phyloP scores from a whole-genome alignment of 306 rosid species.

The Canavalia gladiata region DNA sequence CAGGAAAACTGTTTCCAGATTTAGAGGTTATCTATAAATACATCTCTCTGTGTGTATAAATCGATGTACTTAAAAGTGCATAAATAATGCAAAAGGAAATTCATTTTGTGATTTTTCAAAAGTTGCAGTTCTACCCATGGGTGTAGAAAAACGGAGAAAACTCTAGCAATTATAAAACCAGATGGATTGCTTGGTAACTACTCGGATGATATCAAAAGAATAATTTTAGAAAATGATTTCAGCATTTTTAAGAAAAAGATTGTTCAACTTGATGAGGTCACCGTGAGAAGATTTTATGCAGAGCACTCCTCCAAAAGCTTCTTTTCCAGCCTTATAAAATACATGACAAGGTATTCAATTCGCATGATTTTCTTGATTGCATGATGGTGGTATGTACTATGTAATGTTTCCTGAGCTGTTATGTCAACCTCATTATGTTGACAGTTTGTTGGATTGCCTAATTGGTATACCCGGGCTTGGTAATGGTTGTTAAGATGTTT shows the following conservation, averaged over 20 bases:
- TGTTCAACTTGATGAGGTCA: slow-evolving; percentile 69
- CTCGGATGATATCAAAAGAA: slow-evolving; percentile 67
- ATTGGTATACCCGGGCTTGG: background rate
- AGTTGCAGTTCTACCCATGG: slow-evolving; percentile 60
- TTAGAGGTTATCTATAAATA: background rate
- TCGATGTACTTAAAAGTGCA: background rate
- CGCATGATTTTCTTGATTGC: slow-evolving; percentile 8
- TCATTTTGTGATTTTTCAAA: slow-evolving; percentile 24
- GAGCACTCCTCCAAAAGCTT: slow-evolving; percentile 81
- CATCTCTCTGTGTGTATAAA: background rate
- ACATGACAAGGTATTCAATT: slow-evolving; percentile 83
- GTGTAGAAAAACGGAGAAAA: slow-evolving; percentile 55
- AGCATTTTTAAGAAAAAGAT: slow-evolving; percentile 59
- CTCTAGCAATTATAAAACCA: slow-evolving; percentile 86
- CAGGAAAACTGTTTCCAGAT: slow-evolving; percentile 20
- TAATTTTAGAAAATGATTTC: slow-evolving; percentile 69
- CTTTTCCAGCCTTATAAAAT: slow-evolving; percentile 69
- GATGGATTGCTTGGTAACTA: slow-evolving; percentile 79
- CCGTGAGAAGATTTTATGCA: slow-evolving; percentile 68
- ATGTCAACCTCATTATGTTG: slow-evolving; percentile 30
- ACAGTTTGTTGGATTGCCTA: slow-evolving; percentile 24
- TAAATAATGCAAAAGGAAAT: background rate
- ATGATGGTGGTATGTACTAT: slow-evolving; percentile 28
- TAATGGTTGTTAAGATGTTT: too few relatives aligned
- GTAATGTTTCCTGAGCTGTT: slow-evolving; percentile 3